Percentiles rank a stretch among this genome's conserved stretches.
Conservation (phyloP, 2,329 filamentous ascomycete genomes). For the Aspergillus sp. region DNA sequence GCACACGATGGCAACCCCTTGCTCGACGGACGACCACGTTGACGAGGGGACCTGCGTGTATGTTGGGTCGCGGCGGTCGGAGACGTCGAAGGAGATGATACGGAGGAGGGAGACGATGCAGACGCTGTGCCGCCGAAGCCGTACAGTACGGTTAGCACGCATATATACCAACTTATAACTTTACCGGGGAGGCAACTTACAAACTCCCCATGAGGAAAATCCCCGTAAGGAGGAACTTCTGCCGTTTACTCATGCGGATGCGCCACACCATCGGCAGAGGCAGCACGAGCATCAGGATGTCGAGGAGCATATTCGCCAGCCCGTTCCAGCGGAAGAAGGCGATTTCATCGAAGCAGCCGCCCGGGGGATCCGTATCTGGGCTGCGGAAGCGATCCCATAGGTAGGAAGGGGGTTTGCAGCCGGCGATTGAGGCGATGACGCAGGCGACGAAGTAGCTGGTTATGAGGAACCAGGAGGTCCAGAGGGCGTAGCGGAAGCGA, state of each 20-base stretch:
- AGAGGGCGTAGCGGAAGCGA: constrained; percentile 23
- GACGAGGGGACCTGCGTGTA: constrained; percentile 20
- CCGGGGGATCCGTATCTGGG: not conserved
- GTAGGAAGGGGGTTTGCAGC: constrained; percentile 24
- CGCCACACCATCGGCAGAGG: constrained; percentile 30
- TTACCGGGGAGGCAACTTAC: too few relatives aligned
- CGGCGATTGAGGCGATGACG: constrained; percentile 18
- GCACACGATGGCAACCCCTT: constrained; percentile 29
- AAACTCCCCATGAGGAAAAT: constrained; percentile 28
- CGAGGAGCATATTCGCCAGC: constrained; percentile 25
- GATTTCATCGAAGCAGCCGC: constrained; percentile 23
- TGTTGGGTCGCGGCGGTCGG: constrained; percentile 15
- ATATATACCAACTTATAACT: too few relatives aligned
- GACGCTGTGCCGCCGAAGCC: too few relatives aligned
- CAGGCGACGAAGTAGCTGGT: constrained; percentile 24
- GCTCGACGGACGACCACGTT: constrained; percentile 30
- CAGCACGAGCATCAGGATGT: constrained; percentile 27
- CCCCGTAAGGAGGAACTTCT: constrained; percentile 23
- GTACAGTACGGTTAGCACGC: not conserved
- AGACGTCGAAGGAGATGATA: constrained; percentile 20
- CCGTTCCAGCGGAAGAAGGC: constrained; percentile 29
- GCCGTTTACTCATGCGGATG: constrained; percentile 20
- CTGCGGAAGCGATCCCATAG: constrained; percentile 18
- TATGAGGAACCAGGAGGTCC: constrained; percentile 16
- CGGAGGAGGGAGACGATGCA: constrained; percentile 27